Base-by-base conservation (phyloP, 352 stramenopile species). In the Pythium plurisporium region DNA sequence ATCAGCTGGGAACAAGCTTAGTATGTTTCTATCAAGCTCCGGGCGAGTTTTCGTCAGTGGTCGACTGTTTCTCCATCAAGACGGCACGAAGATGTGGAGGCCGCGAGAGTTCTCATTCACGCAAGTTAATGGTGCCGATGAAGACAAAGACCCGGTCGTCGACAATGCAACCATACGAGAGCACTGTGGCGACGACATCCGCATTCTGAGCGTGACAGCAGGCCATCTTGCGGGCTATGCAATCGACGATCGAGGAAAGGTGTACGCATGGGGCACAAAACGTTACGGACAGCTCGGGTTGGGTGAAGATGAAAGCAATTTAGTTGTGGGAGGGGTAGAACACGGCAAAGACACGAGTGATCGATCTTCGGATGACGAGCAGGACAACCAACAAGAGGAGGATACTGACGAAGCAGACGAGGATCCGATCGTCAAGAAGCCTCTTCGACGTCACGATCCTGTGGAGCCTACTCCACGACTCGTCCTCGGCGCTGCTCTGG, bases 251-350 rank as follows among this genome's bases (percentile, higher is more conserved):
- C 42, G 69, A 20, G 81, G 79, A 0, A 49, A 44, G 0, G 30
- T 87, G 10, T 88, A 72, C 42, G 72, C 81, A 4, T 94, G 83
- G 83, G 83, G 83, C 0, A 65, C 69, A 5, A 62, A 71, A 5
- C 56, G 70, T 14, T 80, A 81, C 25, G 83, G 79, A 0, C 81
- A 91, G 47, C 58, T 91, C 8, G 83, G 83, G 1, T 62, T 79
- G 10, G 70, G 62, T 6, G 67, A 65, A 4, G 47, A 44, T 51
- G 57, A 56, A 14, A 52, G 59, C 0, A 7, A 26, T 11, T 20
- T 19, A 15, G 19, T 6, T 36, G 25, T 40, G 7, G 29, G 23
- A 30, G 42, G 31, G 1, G 9, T 27, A 1, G 38, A 41, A 34
- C 3, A 31, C 1, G n/a, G n/a, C n/a, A 22, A 17, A 5, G 37